A percentile compares a stretch with the other conserved stretches of the same genome.
Conservation (phyloP, 148 eudicot species). For the Chenopodium formosanum region DNA sequence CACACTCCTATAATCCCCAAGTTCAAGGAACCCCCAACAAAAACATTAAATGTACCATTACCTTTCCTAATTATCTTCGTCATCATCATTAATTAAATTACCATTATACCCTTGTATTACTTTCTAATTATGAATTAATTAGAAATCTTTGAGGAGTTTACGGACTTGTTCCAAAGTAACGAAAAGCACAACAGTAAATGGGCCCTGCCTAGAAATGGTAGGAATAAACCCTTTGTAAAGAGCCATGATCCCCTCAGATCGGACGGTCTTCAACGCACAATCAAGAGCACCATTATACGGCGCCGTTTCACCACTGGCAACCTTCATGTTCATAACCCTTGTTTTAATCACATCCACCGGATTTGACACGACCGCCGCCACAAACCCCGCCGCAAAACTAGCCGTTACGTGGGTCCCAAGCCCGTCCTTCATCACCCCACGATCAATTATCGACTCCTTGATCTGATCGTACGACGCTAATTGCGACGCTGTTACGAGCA, state of each 20-base stretch:
- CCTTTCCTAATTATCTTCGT: constrained; percentile 1
- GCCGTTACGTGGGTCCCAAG: constrained; percentile 83
- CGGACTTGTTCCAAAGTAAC: constrained; percentile 87
- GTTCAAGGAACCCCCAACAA: too few relatives aligned
- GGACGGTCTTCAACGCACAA: constrained; percentile 68
- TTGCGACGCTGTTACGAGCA: constrained; percentile 88
- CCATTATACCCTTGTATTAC: too few relatives aligned
- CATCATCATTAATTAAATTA: constrained; percentile 8
- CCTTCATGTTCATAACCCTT: constrained; percentile 90
- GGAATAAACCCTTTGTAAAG: constrained; percentile 85
- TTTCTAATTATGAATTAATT: background rate
- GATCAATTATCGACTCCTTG: constrained; percentile 54
- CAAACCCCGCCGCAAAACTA: constrained; percentile 90
- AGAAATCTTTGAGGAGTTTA: constrained; percentile 68
- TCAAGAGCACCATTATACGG: constrained; percentile 76
- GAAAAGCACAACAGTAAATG: constrained; percentile 81
- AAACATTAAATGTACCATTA: too few relatives aligned
- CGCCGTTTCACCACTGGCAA: constrained; percentile 43
- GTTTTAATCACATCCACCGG: constrained; percentile 94
- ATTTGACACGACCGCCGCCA: constrained; percentile 80
- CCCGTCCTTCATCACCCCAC: constrained; percentile 69
- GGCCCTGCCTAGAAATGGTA: constrained; percentile 87
- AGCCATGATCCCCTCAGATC: constrained; percentile 65
- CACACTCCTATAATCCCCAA: too few relatives aligned
- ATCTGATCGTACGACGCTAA: constrained; percentile 81